Conservation (phyloP, 352 stramenopile species). For the Phytophthora vignae region DNA sequence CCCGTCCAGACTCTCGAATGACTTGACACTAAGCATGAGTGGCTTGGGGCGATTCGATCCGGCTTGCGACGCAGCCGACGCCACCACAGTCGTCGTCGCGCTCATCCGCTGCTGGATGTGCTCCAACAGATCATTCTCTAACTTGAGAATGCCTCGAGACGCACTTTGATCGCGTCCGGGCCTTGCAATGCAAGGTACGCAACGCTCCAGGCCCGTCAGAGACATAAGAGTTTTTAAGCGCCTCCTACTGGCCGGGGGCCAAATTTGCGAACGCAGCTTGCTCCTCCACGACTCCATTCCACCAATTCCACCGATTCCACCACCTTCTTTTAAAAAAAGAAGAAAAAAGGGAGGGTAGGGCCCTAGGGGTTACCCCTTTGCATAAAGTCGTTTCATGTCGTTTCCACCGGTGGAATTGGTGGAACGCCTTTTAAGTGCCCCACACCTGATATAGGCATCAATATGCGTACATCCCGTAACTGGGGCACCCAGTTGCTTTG, state of each 20-base stretch:
- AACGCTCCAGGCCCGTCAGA: neutral
- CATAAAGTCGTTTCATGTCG: too few species aligned
- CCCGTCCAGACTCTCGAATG: slow-evolving; percentile 15
- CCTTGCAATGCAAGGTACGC: neutral
- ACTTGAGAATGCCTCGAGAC: slow-evolving; percentile 14
- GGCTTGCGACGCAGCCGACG: neutral
- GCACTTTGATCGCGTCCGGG: slow-evolving; percentile 2
- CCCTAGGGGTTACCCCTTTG: too few species aligned
- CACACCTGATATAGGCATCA: too few species aligned
- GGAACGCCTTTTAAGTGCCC: too few species aligned
- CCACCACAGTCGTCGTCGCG: neutral
- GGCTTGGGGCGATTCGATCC: neutral
- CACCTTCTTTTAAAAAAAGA: too few species aligned
- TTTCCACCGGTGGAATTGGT: too few species aligned
- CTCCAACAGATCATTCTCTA: slow-evolving; percentile 11
- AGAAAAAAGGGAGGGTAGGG: too few species aligned
- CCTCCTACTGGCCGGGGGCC: neutral
- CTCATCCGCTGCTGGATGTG: slow-evolving; percentile 1
- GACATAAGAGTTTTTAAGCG: neutral
- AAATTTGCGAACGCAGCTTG: neutral
- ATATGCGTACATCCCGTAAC: too few species aligned
- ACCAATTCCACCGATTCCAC: too few species aligned
- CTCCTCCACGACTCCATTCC: neutral
- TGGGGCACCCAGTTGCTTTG: too few species aligned
- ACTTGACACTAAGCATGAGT: slow-evolving; percentile 6